Conservation (phyloP, 306 rosid species). For the Cyamopsis tetragonoloba region DNA sequence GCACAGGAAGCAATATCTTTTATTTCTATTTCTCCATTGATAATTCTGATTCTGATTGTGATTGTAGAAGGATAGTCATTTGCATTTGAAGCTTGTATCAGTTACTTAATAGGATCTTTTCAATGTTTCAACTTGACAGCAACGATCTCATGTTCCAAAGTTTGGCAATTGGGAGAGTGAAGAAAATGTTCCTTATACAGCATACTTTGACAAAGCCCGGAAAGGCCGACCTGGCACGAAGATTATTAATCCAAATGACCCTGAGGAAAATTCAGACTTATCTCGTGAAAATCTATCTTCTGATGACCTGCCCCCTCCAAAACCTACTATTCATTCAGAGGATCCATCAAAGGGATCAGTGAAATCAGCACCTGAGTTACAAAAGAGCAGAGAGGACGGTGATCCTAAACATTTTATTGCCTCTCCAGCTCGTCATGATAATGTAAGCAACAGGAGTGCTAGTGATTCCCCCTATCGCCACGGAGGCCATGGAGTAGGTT, state of each 20-base stretch:
- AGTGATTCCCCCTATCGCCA: conserved; percentile 34
- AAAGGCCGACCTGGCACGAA: conserved; percentile 55
- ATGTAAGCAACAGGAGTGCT: conserved; percentile 26
- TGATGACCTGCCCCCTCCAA: conserved; percentile 34
- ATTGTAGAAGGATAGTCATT: background rate
- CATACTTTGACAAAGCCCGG: conserved; percentile 65
- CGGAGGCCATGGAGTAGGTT: conserved; percentile 40
- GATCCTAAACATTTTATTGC: conserved; percentile 41
- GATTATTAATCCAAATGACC: conserved; percentile 70
- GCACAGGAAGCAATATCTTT: background rate
- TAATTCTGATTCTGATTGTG: conserved; percentile 9
- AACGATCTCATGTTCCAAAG: conserved; percentile 68
- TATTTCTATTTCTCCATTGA: background rate
- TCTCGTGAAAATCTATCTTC: too few relatives aligned
- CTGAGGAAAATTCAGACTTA: conserved; percentile 47
- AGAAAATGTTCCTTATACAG: conserved; percentile 72
- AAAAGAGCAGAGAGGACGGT: conserved; percentile 53
- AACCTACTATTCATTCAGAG: conserved; percentile 31
- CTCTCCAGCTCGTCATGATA: conserved; percentile 50
- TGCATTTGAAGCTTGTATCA: background rate
- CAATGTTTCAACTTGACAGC: conserved; percentile 41
- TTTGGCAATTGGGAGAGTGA: conserved; percentile 72
- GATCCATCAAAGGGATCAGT: conserved; percentile 29
- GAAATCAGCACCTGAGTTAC: conserved; percentile 37
- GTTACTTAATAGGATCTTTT: conserved; percentile 15